Evolutionary conservation across 768 basidiomycete species (phyloP), one percentile per base, ranked within the genome.

Genomic region (Trametes meyenii): DNA sequence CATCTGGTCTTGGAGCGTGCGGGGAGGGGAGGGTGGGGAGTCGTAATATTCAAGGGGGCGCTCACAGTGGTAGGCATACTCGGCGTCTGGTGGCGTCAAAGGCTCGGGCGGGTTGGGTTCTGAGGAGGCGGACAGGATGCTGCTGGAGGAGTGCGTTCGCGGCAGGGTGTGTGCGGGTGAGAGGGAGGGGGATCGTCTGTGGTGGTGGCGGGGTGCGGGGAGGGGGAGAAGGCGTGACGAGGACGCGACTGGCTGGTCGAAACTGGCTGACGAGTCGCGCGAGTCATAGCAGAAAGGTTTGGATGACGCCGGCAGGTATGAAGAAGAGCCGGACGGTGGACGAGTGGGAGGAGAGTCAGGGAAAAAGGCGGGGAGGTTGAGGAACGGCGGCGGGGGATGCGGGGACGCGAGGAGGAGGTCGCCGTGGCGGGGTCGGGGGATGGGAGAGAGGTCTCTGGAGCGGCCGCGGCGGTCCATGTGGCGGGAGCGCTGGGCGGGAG

Each of bases 1-100:
- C 39, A 88, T 79, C 71, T 84, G 84, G 77, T 88, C 87, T 51
- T 83, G 79, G 62, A 88, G 80, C 0, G 84, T 72, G 21, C 68
- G 74, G 3, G 81, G 71, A 50, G 79, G 66, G 5, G 76, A 71
- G 23, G 70, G 71, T 16, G 78, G 81, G 0, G 80, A 80, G 68
- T 81, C 81, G 69, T 78, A 78, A 71, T 80, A 79, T 69, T 80
- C 69, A 16, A 70, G 53, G 65, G 73, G 56, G 44, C 49, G 57
- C 19, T 58, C 53, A 70, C 50, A 69, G 68, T 53, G 71, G 73
- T 60, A 54, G 67, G 65, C 58, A 68, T 76, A 76, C 68, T 79
- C 64, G 14, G 64, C 46, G 68, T 70, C 69, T 13, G 72, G 70
- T 3, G 71, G 70, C 1, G 72, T 71, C 7, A 70, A 55, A 2